A percentile compares a stretch with the other conserved stretches of the same genome.
Evolutionary conservation across 352 stramenopile genomes (phyloP).

Genomic region (Globisporangium echinulatum): DNA sequence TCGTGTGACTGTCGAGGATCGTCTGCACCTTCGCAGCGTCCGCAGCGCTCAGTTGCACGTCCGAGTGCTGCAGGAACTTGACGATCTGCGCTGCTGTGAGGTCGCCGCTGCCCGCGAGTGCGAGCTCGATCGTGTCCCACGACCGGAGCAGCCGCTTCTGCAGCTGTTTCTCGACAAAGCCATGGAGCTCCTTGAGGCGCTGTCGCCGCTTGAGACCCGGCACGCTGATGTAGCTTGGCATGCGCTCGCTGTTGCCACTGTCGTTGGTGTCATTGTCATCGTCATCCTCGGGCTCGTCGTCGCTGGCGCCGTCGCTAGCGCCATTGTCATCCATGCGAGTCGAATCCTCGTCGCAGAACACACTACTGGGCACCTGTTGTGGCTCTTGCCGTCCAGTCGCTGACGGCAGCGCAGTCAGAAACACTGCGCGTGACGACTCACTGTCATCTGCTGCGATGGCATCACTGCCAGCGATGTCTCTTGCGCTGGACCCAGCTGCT

Average conservation of each 20-base stretch:
- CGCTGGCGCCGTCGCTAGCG: slow-evolving; percentile 13
- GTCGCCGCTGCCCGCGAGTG: slow-evolving; percentile 56
- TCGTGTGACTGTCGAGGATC: slow-evolving; percentile 48
- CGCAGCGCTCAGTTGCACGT: slow-evolving; percentile 48
- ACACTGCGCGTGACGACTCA: not conserved
- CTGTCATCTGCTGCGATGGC: too few species aligned
- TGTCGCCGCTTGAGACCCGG: slow-evolving; percentile 47
- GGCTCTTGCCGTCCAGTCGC: too few species aligned
- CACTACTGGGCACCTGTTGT: not conserved
- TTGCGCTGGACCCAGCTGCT: too few species aligned
- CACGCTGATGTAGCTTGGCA: not conserved
- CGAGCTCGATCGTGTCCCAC: slow-evolving; percentile 71
- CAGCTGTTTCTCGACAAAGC: slow-evolving; percentile 56
- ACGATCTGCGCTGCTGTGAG: slow-evolving; percentile 58
- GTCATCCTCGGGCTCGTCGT: slow-evolving; percentile 7
- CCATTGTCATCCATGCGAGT: slow-evolving; percentile 5
- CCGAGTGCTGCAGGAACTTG: slow-evolving; percentile 65
- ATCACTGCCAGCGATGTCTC: too few species aligned
- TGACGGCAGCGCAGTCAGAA: slow-evolving; percentile 20
- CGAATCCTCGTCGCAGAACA: not conserved
- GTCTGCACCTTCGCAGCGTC: slow-evolving; percentile 52
- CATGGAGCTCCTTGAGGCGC: slow-evolving; percentile 53
- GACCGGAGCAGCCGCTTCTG: slow-evolving; percentile 61
- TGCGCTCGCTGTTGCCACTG: not conserved
- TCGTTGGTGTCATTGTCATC: not conserved